Conservation (phyloP, 2,329 filamentous ascomycete species). For the Pezicula neosporulosa region DNA sequence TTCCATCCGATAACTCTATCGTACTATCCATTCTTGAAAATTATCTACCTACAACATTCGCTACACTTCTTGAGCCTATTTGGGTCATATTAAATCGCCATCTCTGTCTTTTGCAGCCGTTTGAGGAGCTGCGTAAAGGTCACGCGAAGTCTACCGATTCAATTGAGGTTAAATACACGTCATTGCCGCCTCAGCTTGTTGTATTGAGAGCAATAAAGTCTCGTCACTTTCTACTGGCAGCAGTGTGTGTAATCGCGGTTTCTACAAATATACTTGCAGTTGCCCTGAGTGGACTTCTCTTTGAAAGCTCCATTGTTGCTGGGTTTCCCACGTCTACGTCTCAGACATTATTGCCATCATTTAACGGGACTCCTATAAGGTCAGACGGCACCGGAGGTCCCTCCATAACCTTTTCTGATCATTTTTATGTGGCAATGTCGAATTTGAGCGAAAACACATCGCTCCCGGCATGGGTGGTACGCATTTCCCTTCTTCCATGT, state of each 20-base stretch:
- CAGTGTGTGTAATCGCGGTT: constrained; percentile 44
- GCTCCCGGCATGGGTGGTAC: constrained; percentile 45
- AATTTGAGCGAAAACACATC: constrained; percentile 40
- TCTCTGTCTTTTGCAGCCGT: constrained; percentile 51
- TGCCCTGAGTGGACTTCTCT: constrained; percentile 47
- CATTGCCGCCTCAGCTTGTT: constrained; percentile 50
- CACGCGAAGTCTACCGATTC: constrained; percentile 33
- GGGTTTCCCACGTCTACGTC: constrained; percentile 3
- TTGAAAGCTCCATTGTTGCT: constrained; percentile 25
- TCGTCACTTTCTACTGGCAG: constrained; percentile 40
- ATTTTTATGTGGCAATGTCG: constrained; percentile 39
- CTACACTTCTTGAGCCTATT: constrained; percentile 53
- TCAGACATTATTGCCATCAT: constrained; percentile 2
- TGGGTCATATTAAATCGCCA: constrained; percentile 53
- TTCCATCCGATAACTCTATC: constrained; percentile 13
- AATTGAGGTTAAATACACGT: constrained; percentile 44
- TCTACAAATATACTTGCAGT: constrained; percentile 51
- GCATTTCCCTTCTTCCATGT: too few species aligned
- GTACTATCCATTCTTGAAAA: constrained; percentile 37
- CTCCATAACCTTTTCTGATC: constrained; percentile 30
- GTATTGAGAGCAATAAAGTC: constrained; percentile 41
- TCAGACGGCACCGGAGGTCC: neutral
- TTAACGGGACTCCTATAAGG: constrained; percentile 8
- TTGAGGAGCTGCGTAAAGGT: constrained; percentile 43
- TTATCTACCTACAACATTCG: constrained; percentile 51